These are phyloP conservation scores for Gloeopeniophorella convolvens DNA, from an alignment of 768 basidiomycete species.

Conservation along the genomic window DNA sequence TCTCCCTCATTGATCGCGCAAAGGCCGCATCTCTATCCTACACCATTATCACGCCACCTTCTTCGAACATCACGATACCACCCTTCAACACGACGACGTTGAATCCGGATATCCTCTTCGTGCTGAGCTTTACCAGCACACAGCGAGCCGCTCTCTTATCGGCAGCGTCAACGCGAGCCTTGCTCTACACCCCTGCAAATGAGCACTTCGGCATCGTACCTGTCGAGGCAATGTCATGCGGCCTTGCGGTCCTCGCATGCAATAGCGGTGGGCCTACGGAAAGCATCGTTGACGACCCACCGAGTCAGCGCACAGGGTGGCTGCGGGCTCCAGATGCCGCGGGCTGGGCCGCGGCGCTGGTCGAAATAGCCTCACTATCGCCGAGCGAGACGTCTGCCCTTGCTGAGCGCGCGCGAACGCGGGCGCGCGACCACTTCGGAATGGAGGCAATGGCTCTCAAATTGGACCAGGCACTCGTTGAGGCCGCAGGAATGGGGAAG, in stretches of 20 bases:
- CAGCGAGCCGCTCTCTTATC: constrained; percentile 81
- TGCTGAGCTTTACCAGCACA: constrained; percentile 83
- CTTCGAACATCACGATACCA: constrained; percentile 33
- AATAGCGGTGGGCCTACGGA: constrained; percentile 88
- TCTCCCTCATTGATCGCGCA: constrained; percentile 52
- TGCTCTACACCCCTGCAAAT: constrained; percentile 91
- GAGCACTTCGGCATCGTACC: constrained; percentile 98
- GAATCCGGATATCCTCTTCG: constrained; percentile 67
- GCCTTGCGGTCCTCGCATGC: constrained; percentile 84
- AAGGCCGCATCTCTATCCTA: constrained; percentile 51
- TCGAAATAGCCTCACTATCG: constrained; percentile 47
- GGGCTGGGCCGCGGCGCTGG: constrained; percentile 66
- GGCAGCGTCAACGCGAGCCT: constrained; percentile 54
- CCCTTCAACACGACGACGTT: constrained; percentile 33
- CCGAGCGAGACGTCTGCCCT: constrained; percentile 41
- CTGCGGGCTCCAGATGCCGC: constrained; percentile 54
- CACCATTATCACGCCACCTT: constrained; percentile 45
- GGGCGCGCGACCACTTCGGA: constrained; percentile 65
- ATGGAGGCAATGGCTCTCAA: constrained; percentile 66
- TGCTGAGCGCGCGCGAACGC: constrained; percentile 44
- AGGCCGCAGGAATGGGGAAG: constrained; percentile 52
- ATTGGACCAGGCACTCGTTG: constrained; percentile 47
- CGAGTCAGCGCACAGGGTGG: constrained; percentile 65
- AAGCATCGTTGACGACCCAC: constrained; percentile 49
- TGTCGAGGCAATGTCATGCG: constrained; percentile 90